Percentiles rank a stretch among this genome's conserved stretches.
Evolutionary conservation across 768 basidiomycete species (phyloP).

Genomic region (Crepidotus variabilis): DNA sequence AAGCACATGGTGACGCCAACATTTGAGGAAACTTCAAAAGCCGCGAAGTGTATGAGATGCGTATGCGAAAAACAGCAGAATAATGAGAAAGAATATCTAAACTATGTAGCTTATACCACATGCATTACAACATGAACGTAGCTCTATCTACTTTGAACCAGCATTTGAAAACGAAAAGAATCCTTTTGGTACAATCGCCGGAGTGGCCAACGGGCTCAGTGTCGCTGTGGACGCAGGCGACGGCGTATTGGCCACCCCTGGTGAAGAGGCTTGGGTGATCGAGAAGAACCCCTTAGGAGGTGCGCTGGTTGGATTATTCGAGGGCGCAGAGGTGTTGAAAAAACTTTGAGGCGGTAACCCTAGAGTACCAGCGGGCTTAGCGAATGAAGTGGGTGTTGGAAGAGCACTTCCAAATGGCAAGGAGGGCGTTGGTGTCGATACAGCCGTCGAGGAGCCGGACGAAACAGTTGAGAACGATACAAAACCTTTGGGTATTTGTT

Average conservation of each 20-base stretch:
- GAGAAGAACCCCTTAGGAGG: not conserved
- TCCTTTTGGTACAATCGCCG: not conserved
- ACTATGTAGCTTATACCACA: not conserved
- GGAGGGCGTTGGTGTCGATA: not conserved
- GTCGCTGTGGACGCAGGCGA: not conserved
- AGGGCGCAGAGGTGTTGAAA: not conserved
- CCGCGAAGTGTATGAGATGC: no score
- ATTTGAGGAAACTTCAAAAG: no score
- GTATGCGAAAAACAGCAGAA: no score
- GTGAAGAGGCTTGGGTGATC: not conserved
- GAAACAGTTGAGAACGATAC: constrained; percentile 2
- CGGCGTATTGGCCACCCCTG: not conserved
- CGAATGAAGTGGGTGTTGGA: not conserved
- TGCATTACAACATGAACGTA: not conserved
- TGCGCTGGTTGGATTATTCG: not conserved
- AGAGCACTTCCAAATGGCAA: not conserved
- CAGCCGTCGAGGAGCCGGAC: not conserved
- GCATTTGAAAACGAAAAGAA: not conserved
- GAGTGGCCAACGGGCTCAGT: not conserved
- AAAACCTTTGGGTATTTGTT: constrained; percentile 3
- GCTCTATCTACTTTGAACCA: not conserved
- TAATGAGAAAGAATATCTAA: not conserved
- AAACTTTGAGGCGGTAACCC: not conserved
- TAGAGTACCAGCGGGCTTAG: not conserved
- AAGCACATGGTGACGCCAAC: no score